These are phyloP conservation scores for Eimeria necatrix DNA, from an alignment of 169 alveolate species.

Conservation along the genomic window DNA sequence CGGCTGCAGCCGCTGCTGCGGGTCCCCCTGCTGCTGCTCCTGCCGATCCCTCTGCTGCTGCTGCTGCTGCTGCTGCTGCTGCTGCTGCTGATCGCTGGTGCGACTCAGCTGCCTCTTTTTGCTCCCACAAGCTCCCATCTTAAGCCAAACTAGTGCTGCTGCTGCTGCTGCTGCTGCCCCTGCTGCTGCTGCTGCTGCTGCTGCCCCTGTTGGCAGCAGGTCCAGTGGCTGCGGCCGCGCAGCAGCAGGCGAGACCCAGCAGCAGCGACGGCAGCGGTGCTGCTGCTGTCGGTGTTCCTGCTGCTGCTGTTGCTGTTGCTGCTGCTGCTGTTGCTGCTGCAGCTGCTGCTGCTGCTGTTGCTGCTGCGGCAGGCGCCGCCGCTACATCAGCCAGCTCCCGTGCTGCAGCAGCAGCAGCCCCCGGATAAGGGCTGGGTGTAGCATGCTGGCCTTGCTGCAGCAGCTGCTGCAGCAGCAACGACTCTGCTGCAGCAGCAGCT, in stretches of 20 bases:
- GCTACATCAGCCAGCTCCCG: too few relatives aligned
- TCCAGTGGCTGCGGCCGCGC: too few relatives aligned
- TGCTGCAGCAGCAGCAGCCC: too few relatives aligned
- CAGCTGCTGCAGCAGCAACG: too few relatives aligned
- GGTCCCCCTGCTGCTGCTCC: neutral
- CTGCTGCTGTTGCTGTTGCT: too few relatives aligned
- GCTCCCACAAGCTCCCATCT: slow-evolving; percentile 5
- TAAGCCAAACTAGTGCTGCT: neutral
- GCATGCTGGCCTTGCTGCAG: slow-evolving; percentile 18
- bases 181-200: neutral
- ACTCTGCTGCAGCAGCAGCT: neutral
- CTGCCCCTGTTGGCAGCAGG: neutral
- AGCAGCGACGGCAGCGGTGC: too few relatives aligned
- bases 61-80: neutral
- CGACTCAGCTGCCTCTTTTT: slow-evolving; percentile 10
- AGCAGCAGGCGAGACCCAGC: too few relatives aligned
- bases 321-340: too few relatives aligned
- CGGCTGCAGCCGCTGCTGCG: neutral
- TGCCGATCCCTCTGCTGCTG: neutral
- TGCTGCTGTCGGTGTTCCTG: too few relatives aligned
- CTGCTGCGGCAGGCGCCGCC: too few relatives aligned
- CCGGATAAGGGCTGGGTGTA: neutral
- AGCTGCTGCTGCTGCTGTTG: too few relatives aligned
- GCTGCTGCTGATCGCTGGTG: slow-evolving; percentile 22
- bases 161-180: slow-evolving; percentile 22